A percentile compares a stretch with the other conserved stretches of the same genome.
Evolutionary conservation across 2,329 filamentous ascomycete genomes (phyloP).

Genomic region (Hyphodiscus sp.): DNA sequence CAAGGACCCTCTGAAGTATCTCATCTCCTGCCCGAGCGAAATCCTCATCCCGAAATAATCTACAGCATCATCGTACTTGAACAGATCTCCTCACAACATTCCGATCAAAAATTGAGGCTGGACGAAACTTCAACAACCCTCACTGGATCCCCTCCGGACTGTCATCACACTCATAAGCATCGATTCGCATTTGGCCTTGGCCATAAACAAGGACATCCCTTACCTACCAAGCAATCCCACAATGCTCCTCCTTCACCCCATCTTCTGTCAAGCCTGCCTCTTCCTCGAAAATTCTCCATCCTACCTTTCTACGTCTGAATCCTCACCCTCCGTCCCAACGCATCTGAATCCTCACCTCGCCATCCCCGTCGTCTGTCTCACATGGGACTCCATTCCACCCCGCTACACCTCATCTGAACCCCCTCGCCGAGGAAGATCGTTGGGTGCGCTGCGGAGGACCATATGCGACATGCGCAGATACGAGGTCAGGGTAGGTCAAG

Average conservation of each 20-base stretch:
- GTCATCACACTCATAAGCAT: neutral
- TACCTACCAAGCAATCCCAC: neutral
- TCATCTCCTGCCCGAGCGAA: neutral
- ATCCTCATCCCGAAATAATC: neutral
- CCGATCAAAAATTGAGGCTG: neutral
- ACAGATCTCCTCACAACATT: neutral
- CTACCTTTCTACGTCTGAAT: slow-evolving; percentile 3
- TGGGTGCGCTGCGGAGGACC: too few species aligned
- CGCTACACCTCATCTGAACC: neutral
- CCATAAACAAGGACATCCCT: neutral
- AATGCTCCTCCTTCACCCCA: neutral
- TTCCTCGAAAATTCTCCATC: slow-evolving; percentile 1
- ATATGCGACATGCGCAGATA: too few species aligned
- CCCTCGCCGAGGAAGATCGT: too few species aligned
- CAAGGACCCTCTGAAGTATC: neutral
- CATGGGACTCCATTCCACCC: neutral
- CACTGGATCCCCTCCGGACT: neutral
- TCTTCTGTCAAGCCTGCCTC: neutral
- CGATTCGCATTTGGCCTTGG: slow-evolving; percentile 1
- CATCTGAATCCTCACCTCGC: neutral
- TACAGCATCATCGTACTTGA: neutral
- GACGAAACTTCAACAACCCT: neutral
- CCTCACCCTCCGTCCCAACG: neutral
- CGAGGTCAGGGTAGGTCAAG: too few species aligned
- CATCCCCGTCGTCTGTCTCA: neutral